These are phyloP conservation scores for Apiotrichum laibachii DNA, from an alignment of 1,284 basidiomycete species.

Conservation along the genomic window DNA sequence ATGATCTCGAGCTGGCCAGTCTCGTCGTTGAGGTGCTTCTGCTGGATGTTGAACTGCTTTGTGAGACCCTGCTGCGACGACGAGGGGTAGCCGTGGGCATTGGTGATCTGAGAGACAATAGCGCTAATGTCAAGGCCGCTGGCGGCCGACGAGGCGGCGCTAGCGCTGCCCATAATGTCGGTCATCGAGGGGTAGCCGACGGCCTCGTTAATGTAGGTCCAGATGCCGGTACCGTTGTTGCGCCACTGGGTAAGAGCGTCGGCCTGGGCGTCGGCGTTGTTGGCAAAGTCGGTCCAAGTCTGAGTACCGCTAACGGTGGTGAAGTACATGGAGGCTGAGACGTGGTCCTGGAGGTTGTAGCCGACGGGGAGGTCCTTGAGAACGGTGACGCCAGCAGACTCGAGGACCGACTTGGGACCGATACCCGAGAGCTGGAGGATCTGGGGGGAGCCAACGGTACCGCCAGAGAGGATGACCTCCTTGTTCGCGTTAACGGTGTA, in stretches of 20 bases:
- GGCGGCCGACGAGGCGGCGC: slow-evolving; percentile 29
- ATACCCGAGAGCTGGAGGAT: slow-evolving; percentile 70
- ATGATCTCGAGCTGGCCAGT: slow-evolving; percentile 50
- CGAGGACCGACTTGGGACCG: slow-evolving; percentile 61
- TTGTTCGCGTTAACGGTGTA: slow-evolving; percentile 57
- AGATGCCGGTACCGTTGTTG: slow-evolving; percentile 36
- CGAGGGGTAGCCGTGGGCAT: slow-evolving; percentile 34
- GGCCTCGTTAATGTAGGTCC: slow-evolving; percentile 52
- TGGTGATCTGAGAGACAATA: slow-evolving; percentile 67
- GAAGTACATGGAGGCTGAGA: slow-evolving; percentile 51
- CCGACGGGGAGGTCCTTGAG: slow-evolving; percentile 66
- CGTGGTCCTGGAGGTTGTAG: slow-evolving; percentile 70
- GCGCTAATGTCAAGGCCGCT: slow-evolving; percentile 56
- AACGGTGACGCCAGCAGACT: slow-evolving; percentile 55
- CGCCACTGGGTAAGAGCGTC: slow-evolving; percentile 34
- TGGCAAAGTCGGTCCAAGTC: slow-evolving; percentile 44
- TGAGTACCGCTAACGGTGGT: slow-evolving; percentile 20
- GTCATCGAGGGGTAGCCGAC: slow-evolving; percentile 34
- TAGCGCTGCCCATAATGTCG: slow-evolving; percentile 29
- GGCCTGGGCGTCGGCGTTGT: slow-evolving; percentile 24
- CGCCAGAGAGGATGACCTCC: slow-evolving; percentile 58
- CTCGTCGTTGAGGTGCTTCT: slow-evolving; percentile 32
- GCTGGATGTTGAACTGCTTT: slow-evolving; percentile 42
- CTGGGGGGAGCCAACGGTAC: slow-evolving; percentile 64
- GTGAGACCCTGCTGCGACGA: slow-evolving; percentile 39